Evolutionary conservation across 768 basidiomycete genomes (phyloP), one percentile per base, ranked within the genome.

Genomic region (Cystofilobasidium capitatum): DNA sequence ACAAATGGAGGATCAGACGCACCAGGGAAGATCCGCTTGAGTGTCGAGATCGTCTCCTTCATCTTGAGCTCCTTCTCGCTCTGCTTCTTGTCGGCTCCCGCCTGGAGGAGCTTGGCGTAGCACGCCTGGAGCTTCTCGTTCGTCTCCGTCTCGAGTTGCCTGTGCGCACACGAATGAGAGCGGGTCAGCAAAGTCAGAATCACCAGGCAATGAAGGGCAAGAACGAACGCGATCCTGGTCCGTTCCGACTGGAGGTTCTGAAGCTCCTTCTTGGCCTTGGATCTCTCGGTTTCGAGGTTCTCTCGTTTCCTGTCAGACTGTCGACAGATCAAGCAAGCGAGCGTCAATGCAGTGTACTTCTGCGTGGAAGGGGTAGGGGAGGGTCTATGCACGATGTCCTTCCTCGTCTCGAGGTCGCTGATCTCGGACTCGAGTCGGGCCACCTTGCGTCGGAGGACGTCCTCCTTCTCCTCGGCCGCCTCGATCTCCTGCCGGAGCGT

Each of bases 1-100:
- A 58, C 6, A 26, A 20, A 3, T 26, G 3, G 16, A 58, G 57
- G 14, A 39, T 33, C 58, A 37, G 20, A 29, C 69, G 40, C 58
- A 87, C 90, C 91, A 49, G 91, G 89, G 79, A 97, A 98, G 44
- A 94, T 85, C 0, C 89, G 82, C 74, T 93, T 91, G 66, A 99
- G 77, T 73, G 81, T 89, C 0, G 84, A 79, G 35, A 98, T 79
- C 0, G 87, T 90, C 75, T 98, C 93, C 75, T 91, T 94, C 66
- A 94, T 79, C 74, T 82, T 86, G 7, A 78, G 81, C 73, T 97
- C 93, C 29, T 86, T 82, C 74, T 97, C 91, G 0, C 86, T 86
- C 76, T 96, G 90, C 55, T 85, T 85, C 77, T 81, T 87, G 73
- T 97, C 93, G 0, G 89, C 86, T 35, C 91, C 89, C 0, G 93